Conservation (phyloP, 164 flowering plant species). For the Macadamia tetraphylla region DNA sequence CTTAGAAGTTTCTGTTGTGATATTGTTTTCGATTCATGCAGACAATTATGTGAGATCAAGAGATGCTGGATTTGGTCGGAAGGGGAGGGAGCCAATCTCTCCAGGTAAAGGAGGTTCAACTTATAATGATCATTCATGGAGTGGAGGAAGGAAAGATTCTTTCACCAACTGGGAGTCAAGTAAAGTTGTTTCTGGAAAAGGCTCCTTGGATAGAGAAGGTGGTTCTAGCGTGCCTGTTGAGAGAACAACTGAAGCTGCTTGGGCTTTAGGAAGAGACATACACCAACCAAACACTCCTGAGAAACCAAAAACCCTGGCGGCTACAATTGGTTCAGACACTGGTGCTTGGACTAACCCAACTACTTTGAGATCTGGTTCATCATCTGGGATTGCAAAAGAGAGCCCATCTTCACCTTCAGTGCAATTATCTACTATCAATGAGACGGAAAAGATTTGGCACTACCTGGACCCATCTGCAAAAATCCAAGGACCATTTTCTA, state of each 20-base stretch:
- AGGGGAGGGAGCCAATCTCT: constrained; percentile 55
- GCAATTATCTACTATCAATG: constrained; percentile 37
- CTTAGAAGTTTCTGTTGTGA: constrained; percentile 29
- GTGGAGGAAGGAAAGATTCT: constrained; percentile 32
- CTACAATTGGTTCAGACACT: constrained; percentile 19
- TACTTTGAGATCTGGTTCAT: constrained; percentile 24
- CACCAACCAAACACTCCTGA: constrained; percentile 35
- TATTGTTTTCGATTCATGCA: constrained; percentile 26
- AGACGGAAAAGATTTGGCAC: constrained; percentile 83
- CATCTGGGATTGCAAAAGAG: constrained; percentile 12
- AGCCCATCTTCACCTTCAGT: constrained; percentile 12
- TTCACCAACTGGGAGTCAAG: constrained; percentile 31
- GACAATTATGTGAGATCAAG: constrained; percentile 41
- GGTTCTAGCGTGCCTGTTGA: constrained; percentile 23
- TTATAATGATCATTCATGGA: constrained; percentile 40
- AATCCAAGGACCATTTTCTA: constrained; percentile 94
- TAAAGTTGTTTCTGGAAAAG: constrained; percentile 40
- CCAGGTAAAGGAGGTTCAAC: constrained; percentile 43
- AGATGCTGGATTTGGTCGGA: constrained; percentile 42
- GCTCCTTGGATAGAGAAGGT: constrained; percentile 24
- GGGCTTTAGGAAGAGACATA: constrained; percentile 39
- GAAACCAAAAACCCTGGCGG: constrained; percentile 18
- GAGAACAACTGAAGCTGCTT: constrained; percentile 28
- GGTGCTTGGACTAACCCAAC: constrained; percentile 24
- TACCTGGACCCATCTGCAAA: constrained; percentile 84